These are phyloP conservation scores for Trypanosomatidae sp. DNA, from an alignment of 208 protist genomes.

Conservation along the genomic window DNA sequence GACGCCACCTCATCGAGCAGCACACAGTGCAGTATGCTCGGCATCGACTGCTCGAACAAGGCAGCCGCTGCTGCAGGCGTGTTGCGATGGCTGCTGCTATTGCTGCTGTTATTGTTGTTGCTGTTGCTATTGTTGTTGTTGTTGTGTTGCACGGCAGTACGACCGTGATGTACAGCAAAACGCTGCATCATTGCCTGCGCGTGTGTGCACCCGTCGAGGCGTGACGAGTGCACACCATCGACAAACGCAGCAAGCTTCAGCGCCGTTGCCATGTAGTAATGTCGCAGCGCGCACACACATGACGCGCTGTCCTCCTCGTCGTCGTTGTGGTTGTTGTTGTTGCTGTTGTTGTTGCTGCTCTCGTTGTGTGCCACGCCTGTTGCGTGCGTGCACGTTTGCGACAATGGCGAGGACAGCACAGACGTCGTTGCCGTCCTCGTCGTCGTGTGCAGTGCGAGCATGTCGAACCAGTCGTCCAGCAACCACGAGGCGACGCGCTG, in stretches of 20 bases:
- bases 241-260: slow-evolving; percentile 47
- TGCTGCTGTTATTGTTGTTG: no score
- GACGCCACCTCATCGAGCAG: slow-evolving; percentile 28
- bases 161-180: no score
- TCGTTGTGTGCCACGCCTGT: no score
- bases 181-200: slow-evolving; percentile 19
- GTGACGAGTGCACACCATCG: slow-evolving; percentile 17
- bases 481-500: slow-evolving; percentile 30
- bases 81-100: no score
- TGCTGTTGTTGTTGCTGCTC: no score
- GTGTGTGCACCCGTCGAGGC: slow-evolving; percentile 49
- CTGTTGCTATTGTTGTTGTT: no score
- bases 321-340: no score
- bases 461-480: slow-evolving; percentile 17
- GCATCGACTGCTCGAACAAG: slow-evolving; percentile 15
- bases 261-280: slow-evolving; percentile 45
- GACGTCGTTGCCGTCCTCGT: no score
- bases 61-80: slow-evolving; percentile 5
- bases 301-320: not conserved
- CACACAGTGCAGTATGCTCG: slow-evolving; percentile 47
- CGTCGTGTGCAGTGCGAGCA: no score
- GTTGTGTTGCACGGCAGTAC: no score
- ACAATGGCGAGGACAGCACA: no score
- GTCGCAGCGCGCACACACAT: slow-evolving; percentile 5
- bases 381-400: no score